Evolutionary conservation across 108 stramenopile genomes (phyloP), one percentile per base, ranked within the genome.

Genomic region (Chaetoceros tenuissimus): DNA sequence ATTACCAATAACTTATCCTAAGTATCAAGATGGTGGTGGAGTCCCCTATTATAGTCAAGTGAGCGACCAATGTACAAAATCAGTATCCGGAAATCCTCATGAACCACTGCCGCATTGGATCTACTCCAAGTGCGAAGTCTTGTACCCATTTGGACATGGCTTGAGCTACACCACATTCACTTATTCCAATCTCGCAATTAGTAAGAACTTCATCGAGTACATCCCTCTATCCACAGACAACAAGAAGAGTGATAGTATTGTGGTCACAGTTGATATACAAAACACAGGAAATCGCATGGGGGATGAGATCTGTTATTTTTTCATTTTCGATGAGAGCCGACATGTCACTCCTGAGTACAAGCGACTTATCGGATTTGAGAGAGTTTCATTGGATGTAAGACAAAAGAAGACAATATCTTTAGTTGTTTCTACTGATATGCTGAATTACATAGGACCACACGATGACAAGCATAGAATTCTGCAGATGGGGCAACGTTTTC

Each of bases 61-160:
- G 3, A 69, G 74, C 0, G 79, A 80, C 31, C 68, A 60, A 59
- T 84, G 83, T 43, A 84, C 79, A 13, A 3, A 17, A 3, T n/a
- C n/a, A n/a, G 5, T 18, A 3, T 53, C 59, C 2, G 28, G 54
- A 45, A 72, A 73, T 22, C 43, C 54, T 10, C 73, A 60, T 13
- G 71, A 58, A 13, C 27, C 51, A 16, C 53, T 84, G 31, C 82
- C 82, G 1, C 77, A 84, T 50, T 80, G 53, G 55, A 44, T 63
- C 0, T 78, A 80, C 60, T 60, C 53, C 0, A 74, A 57, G 0
- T 84, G 83, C 51, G 63, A 73, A 44, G 78, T 77, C 0, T 74
- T 78, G 53, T 84, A 77, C 77, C 67, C 66, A n/a, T 84, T 84
- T 69, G 83, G 83, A 16, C 64, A 80, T 51, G 83, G 83, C 24